Conservation (phyloP, 2,329 filamentous ascomycete species). For the Laburnicola sp. region DNA sequence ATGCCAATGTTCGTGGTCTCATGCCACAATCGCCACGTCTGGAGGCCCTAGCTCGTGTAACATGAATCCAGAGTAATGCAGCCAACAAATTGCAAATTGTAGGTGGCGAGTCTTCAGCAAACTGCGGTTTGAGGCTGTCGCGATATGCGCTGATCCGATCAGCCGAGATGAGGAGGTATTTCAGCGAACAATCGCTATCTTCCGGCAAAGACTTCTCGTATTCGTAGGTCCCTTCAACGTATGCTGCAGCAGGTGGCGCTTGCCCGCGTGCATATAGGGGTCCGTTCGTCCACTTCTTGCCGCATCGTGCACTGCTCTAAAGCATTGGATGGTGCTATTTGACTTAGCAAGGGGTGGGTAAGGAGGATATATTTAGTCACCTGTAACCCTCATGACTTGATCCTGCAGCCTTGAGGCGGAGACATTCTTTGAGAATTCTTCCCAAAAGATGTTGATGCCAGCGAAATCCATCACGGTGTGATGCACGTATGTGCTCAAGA, state of each 20-base stretch:
- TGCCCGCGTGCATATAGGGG: conserved; percentile 9
- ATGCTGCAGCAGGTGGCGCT: conserved; percentile 29
- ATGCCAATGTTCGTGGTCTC: conserved; percentile 34
- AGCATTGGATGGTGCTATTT: conserved; percentile 20
- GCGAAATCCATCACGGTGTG: conserved; percentile 40
- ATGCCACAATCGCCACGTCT: conserved; percentile 22
- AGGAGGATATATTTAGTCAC: neutral
- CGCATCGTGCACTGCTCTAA: conserved; percentile 29
- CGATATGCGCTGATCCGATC: conserved; percentile 31
- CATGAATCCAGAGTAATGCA: conserved; percentile 42
- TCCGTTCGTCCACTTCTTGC: conserved; percentile 25
- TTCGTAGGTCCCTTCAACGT: conserved; percentile 28
- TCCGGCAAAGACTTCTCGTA: conserved; percentile 34
- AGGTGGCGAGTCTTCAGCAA: conserved; percentile 21
- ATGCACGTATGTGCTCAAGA: conserved; percentile 40
- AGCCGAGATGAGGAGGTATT: conserved; percentile 35
- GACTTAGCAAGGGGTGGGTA: conserved; percentile 15
- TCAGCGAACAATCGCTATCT: conserved; percentile 30
- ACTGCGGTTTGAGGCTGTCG: conserved; percentile 25
- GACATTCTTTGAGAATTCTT: conserved; percentile 29
- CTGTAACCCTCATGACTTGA: conserved; percentile 8
- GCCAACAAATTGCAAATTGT: conserved; percentile 40
- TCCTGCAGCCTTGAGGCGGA: conserved; percentile 14
- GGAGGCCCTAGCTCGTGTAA: conserved; percentile 36
- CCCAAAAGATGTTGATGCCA: conserved; percentile 35